These are phyloP conservation scores for Calonectria hawksworthii DNA, from an alignment of 2,329 filamentous ascomycete species.

Conservation along the genomic window DNA sequence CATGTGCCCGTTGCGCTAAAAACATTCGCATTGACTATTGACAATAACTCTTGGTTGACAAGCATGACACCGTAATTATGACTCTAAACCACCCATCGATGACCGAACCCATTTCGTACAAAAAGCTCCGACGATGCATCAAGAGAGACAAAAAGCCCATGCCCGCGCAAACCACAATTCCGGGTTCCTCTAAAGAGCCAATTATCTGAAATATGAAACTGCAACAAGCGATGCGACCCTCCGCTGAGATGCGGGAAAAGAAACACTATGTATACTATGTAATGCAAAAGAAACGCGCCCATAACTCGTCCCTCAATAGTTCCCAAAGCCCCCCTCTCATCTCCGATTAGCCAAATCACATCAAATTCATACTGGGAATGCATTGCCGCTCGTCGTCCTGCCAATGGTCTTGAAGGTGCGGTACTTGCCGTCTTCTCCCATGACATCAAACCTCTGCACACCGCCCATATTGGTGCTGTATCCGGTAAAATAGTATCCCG, in stretches of 20 bases:
- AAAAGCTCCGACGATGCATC: not conserved
- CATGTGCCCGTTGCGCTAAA: not conserved
- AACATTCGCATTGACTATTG: not conserved
- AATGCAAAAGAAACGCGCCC: slow-evolving; percentile 31
- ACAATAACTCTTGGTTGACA: not conserved
- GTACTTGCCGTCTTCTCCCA: slow-evolving; percentile 65
- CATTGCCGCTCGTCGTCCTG: slow-evolving; percentile 53
- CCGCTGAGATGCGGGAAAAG: slow-evolving; percentile 11
- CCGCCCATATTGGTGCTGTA: slow-evolving; percentile 62
- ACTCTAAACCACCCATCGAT: slow-evolving; percentile 28
- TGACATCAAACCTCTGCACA: slow-evolving; percentile 66
- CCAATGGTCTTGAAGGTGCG: slow-evolving; percentile 69
- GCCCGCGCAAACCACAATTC: not conserved
- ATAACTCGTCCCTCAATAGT: slow-evolving; percentile 19
- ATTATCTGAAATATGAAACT: slow-evolving; percentile 25
- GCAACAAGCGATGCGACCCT: slow-evolving; percentile 24
- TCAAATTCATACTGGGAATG: slow-evolving; percentile 41
- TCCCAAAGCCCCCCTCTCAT: not conserved
- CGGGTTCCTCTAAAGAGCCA: slow-evolving; percentile 10
- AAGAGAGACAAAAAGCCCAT: slow-evolving; percentile 15
- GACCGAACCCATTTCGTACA: slow-evolving; percentile 2
- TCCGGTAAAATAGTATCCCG: slow-evolving; percentile 90
- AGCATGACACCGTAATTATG: slow-evolving; percentile 7
- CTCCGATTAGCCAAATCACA: not conserved
- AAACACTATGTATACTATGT: slow-evolving; percentile 36